Base-by-base conservation (phyloP, 2,329 filamentous ascomycete genomes). In the Arthrobotrys sinensis region DNA sequence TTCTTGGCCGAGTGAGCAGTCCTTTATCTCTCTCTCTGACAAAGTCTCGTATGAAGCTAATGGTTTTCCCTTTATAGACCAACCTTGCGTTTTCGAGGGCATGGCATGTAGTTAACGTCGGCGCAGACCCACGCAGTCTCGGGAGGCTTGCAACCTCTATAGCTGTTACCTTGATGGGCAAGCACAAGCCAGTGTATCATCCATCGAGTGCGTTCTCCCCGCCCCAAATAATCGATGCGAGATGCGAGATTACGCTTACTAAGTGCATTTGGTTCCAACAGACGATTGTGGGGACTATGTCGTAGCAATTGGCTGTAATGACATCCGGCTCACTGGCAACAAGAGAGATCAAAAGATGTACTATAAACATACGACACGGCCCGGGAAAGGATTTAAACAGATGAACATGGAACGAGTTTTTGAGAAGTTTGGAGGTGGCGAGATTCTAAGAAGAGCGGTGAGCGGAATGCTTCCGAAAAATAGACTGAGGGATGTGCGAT, bases 381-480 rank as follows among this genome's bases (percentile, higher is more conserved):
- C 96, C 0, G 96, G 96, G 69, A 92, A 90, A 82, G 73, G 73
- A 16, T 87, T 99, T 82, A 92, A 92, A 86, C 88, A 90, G 83
- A 92, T 99, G 84, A 97, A 91, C 73, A 97, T 99, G 95, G 95
- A 98, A 83, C 90, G 90, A 81, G 89, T 99, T 87, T 96, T 97
- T 88, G 91, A 90, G 82, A 97, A 97, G 88, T 92, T 93, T 87
- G 96, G 96, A 80, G 96, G 96, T 62, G 91, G 91, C 43, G 96
- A 99, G 88, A 91, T 99, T 43, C 85, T 99, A 84, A 88, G 93
- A 83, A 92, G 94, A 85, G 96, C 96, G 0, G 96, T 99, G 46
- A 92, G 92, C 83, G 96, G 96, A 60, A 99, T 99, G 96, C 85
- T 99, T 85, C 96, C 96, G 67, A 99, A 99, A 89, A 99, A 99